Evolutionary conservation across 305 asterid genomes (phyloP), one percentile per base, ranked within the genome.

Genomic region (Fraxinus velutina): DNA sequence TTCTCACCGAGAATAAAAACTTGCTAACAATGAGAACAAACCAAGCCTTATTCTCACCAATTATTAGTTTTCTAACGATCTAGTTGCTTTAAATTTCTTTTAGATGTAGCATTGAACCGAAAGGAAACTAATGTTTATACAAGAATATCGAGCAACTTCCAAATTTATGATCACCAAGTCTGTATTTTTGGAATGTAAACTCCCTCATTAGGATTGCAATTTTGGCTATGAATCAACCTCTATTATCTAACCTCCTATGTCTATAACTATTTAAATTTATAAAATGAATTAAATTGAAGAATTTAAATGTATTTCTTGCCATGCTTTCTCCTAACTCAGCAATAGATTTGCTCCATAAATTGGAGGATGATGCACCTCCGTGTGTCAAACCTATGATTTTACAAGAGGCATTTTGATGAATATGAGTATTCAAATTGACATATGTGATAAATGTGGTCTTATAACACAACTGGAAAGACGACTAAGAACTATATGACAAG

Each of bases 281-380:
- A 70, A n/a, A 6, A 33, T 10, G 13, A 68, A 75, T 79, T 73
- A 44, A 70, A 78, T 74, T 15, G 84, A 76, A 10, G 29, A 66
- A 73, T 73, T 52, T 74, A 10, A 73, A 80, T 33, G 66, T 39
- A 34, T 55, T 32, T 79, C 62, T 57, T 19, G 75, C 29, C 47
- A 68, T 52, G 27, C 79, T 39, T 9, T 47, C 72, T 29, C 73
- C 82, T 7, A 34, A 75, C 50, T 37, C 74, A 0, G 73, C 24
- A 72, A 70, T 60, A 42, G 33, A 19, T 32, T 27, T 29, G 50
- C 52, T 73, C 64, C 15, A 30, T 55, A 52, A 24, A 12, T 15
- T 19, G 24, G 29, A 9, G 47, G 10, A 77, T 81, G 12, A 78
- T 78, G 36, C 37, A 36, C 73, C 72, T 34, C 10, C 0, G 73